Evolutionary conservation across 371 early-diverging fungal species (phyloP).

Genomic region (Dichotomocladium elegans): DNA sequence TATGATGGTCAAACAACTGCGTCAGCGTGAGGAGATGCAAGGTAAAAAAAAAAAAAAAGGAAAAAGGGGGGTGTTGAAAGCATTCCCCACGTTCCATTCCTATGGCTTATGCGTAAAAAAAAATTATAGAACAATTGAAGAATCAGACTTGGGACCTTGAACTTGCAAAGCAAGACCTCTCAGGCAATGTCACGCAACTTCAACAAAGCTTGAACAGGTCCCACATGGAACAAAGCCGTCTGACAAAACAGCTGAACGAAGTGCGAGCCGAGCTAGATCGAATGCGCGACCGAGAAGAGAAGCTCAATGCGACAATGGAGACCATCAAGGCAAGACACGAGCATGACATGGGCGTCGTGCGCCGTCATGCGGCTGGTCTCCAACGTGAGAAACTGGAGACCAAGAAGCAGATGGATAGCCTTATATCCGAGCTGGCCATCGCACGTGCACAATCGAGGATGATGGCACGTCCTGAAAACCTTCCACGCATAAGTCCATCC

Average conservation of each 20-base stretch:
- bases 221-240: slow-evolving; percentile 36
- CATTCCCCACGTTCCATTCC: too few relatives aligned
- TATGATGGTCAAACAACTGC: slow-evolving; percentile 45
- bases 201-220: slow-evolving; percentile 35
- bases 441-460: slow-evolving; percentile 16
- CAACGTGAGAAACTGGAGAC: slow-evolving; percentile 53
- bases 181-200: slow-evolving; percentile 31
- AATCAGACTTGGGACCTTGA: slow-evolving; percentile 23
- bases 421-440: slow-evolving; percentile 35
- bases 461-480: slow-evolving; percentile 2
- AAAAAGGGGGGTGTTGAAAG: too few relatives aligned
- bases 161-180: slow-evolving; percentile 15
- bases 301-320: slow-evolving; percentile 39
- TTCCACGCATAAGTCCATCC: background rate
- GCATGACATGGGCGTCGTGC: slow-evolving; percentile 46
- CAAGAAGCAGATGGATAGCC: slow-evolving; percentile 41
- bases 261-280: slow-evolving; percentile 48
- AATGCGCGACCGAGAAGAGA: slow-evolving; percentile 51
- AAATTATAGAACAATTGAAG: slow-evolving; percentile 24
- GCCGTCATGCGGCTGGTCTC: slow-evolving; percentile 37
- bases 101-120: background rate
- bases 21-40: slow-evolving; percentile 54
- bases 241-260: slow-evolving; percentile 33
- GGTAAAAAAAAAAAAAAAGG: slow-evolving; percentile 23
- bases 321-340: slow-evolving; percentile 47